Conservation (phyloP, 805 yeast species). For the Dipodascopsis uninucleata region DNA sequence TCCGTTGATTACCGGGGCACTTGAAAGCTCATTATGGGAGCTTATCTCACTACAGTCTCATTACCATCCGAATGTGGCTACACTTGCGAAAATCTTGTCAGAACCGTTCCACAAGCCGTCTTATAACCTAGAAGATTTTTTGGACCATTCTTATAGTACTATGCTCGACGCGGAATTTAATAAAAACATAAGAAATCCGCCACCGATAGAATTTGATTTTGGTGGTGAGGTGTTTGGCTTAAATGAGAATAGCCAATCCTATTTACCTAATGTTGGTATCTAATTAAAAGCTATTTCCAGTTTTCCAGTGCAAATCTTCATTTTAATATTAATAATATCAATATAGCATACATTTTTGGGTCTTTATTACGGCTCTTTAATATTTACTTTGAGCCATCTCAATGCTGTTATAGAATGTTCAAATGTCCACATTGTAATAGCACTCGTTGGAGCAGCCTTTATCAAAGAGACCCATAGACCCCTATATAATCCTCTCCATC, state of each 20-base stretch:
- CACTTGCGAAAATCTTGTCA: slow-evolving; percentile 78
- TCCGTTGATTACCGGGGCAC: slow-evolving; percentile 75
- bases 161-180: slow-evolving; percentile 52
- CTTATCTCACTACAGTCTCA: slow-evolving; percentile 72
- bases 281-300: not conserved
- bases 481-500: slow-evolving; percentile 64
- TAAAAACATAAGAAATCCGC: slow-evolving; percentile 38
- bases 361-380: not conserved
- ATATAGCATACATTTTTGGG: not conserved
- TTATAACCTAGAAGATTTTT: slow-evolving; percentile 89
- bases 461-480: slow-evolving; percentile 68
- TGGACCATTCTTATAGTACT: slow-evolving; percentile 82
- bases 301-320: not conserved
- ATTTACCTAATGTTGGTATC: not conserved
- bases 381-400: slow-evolving; percentile 21
- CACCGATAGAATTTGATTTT: slow-evolving; percentile 59
- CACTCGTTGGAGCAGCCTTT: slow-evolving; percentile 71
- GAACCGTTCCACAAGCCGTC: slow-evolving; percentile 87
- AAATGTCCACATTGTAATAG: slow-evolving; percentile 63
- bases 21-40: slow-evolving; percentile 91
- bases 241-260: not conserved
- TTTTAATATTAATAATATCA: not conserved
- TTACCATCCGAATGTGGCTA: slow-evolving; percentile 93
- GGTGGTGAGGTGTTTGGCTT: no score
- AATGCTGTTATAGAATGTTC: slow-evolving; percentile 40